Conservation (phyloP, 352 stramenopile species). For the Globisporangium emineosum region DNA sequence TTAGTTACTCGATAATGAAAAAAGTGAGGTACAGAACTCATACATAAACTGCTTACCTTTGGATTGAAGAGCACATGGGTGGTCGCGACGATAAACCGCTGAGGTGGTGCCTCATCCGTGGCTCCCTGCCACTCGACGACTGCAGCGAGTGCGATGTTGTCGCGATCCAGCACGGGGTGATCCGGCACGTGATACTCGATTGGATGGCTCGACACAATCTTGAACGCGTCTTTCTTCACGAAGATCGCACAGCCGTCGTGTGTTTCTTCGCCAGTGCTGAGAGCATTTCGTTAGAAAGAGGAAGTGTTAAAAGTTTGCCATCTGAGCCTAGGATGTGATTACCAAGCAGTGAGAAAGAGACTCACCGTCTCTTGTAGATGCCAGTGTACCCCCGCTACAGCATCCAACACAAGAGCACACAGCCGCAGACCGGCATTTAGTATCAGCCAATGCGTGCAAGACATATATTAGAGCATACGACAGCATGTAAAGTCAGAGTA, state of each 20-base stretch:
- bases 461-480: not conserved
- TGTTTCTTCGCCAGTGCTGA: slow-evolving; percentile 53
- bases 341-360: too few species aligned
- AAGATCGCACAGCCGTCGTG: slow-evolving; percentile 72
- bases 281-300: not conserved
- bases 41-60: slow-evolving; percentile 24
- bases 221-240: slow-evolving; percentile 40
- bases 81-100: slow-evolving; percentile 54
- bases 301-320: not conserved
- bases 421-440: not conserved
- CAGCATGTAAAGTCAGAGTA: not conserved
- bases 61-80: slow-evolving; percentile 77
- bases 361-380: slow-evolving; percentile 57
- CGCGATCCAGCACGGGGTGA: slow-evolving; percentile 45
- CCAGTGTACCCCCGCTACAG: slow-evolving; percentile 40
- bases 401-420: not conserved
- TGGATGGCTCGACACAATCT: slow-evolving; percentile 36
- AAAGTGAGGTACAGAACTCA: not conserved
- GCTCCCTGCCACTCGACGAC: slow-evolving; percentile 34
- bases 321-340: not conserved
- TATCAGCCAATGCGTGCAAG: too few species aligned
- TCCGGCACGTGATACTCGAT: slow-evolving; percentile 45
- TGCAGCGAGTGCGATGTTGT: slow-evolving; percentile 56
- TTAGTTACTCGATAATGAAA: not conserved
- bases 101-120: slow-evolving; percentile 9